Evolutionary conservation across 2,329 filamentous ascomycete genomes (phyloP), one percentile per base, ranked within the genome.

Genomic region (Diatrype stigma): DNA sequence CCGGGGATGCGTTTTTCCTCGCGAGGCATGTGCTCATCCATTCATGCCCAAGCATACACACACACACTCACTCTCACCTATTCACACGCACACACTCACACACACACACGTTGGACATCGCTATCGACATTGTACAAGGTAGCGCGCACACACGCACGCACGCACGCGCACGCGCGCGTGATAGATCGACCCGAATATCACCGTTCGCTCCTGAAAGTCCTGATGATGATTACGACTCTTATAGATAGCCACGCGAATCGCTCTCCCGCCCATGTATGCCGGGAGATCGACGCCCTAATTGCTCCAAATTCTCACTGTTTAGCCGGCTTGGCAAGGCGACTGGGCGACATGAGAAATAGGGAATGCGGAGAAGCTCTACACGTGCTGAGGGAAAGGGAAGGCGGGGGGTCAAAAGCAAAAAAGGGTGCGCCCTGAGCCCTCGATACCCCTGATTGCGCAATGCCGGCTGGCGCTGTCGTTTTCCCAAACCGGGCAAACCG

Each of bases 321-420:
- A 54, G 50, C 55, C 56, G 56, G 55, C 56, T 57, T 57, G 56
- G 56, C 56, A 35, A 16, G 56, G 56, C 56, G 40, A 16, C 35
- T 49, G 19, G 38, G 19, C 5, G 34, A 54, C 34, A 54, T 23
- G 22, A 16, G 23, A 16, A 28, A 12, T 19, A 5, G 40, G 2
- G 40, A 26, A 2, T 37, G 34, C 12, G 34, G 34, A 37, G 34
- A 37, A 17, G 6, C 14, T 37, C 16, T 17, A 17, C 14, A 16
- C 34, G n/a, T 17, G 34, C 34, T 17, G 34, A 12, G 12, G 4
- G n/a, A 7, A 16, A 6, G 6, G 34, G 34, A 10, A 6, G 26
- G 6, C 10, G 26, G 34, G 34, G n/a, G n/a, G 5, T n/a, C n/a
- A n/a, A n/a, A n/a, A n/a, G n/a, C n/a, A n/a, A 16, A 12, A 37